These are phyloP conservation scores for Sparassis latifolia DNA, from an alignment of 1,284 basidiomycete species.

Conservation along the genomic window DNA sequence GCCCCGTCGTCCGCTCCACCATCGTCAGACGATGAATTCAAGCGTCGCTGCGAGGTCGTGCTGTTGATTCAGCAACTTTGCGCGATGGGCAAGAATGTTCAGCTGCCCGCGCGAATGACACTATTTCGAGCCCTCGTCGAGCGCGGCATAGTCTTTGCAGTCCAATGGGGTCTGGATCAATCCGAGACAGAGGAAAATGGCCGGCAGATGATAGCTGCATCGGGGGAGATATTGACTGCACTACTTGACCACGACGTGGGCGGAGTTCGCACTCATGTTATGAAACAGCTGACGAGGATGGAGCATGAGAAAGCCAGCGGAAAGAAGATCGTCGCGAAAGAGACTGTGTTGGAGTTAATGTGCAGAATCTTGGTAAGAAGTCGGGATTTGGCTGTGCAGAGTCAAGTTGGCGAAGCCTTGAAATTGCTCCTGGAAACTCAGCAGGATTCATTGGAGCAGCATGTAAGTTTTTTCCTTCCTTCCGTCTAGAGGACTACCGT, in stretches of 20 bases:
- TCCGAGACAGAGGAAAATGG: conserved; percentile 27
- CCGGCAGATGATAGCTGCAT: conserved; percentile 68
- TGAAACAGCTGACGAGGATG: conserved; percentile 72
- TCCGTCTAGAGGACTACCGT: too few species aligned
- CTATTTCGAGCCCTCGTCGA: conserved; percentile 92
- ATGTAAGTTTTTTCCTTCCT: conserved; percentile 16
- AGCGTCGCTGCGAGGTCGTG: conserved; percentile 63
- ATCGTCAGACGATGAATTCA: conserved; percentile 36
- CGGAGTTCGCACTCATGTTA: conserved; percentile 78
- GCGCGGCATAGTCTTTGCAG: conserved; percentile 81
- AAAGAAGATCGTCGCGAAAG: conserved; percentile 52
- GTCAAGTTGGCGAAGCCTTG: conserved; percentile 87
- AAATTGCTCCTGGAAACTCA: conserved; percentile 80
- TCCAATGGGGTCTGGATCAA: conserved; percentile 79
- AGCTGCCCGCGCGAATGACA: conserved; percentile 78
- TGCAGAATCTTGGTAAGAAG: conserved; percentile 75
- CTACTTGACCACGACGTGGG: conserved; percentile 90
- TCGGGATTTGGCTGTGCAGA: conserved; percentile 83
- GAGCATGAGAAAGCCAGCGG: conserved; percentile 50
- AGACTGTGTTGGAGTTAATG: conserved; percentile 73
- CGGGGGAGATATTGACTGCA: conserved; percentile 82
- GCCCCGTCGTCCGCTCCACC: conserved; percentile 11
- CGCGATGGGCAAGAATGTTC: conserved; percentile 94
- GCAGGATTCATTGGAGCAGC: conserved; percentile 22
- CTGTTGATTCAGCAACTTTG: conserved; percentile 90